Evolutionary conservation across 768 basidiomycete species (phyloP).

Genomic region (Trametes punicea): DNA sequence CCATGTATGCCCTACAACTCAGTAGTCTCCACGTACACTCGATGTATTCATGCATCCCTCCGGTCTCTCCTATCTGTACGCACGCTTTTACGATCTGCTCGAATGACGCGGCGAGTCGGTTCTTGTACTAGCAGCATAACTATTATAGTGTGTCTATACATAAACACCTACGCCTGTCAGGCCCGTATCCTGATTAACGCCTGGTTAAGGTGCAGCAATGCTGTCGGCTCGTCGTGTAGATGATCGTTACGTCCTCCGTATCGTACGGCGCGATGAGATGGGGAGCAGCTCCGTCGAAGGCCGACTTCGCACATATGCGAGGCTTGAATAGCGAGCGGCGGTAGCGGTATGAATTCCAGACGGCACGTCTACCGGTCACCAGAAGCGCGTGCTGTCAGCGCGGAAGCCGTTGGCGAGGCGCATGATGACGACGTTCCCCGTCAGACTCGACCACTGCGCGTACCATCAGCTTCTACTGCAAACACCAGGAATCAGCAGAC

Average conservation of each 20-base stretch:
- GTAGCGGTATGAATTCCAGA: not conserved
- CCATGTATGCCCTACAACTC: not conserved
- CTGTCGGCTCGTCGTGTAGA: too few relatives aligned
- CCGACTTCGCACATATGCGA: too few relatives aligned
- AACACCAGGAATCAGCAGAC: conserved; percentile 27
- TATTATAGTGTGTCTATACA: conserved; percentile 8
- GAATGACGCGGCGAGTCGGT: not conserved
- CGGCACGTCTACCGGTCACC: not conserved
- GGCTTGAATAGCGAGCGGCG: too few relatives aligned
- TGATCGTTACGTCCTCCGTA: too few relatives aligned
- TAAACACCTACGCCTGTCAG: not conserved
- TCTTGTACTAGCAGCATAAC: conserved; percentile 4
- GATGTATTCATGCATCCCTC: not conserved
- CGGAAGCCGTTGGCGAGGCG: conserved; percentile 36
- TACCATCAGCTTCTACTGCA: not conserved
- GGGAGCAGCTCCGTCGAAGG: too few relatives aligned
- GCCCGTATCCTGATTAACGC: not conserved
- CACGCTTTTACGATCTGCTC: not conserved
- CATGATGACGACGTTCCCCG: conserved; percentile 45
- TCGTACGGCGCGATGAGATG: too few relatives aligned
- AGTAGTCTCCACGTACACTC: too few relatives aligned
- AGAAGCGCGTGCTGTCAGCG: conserved; percentile 39
- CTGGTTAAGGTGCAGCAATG: too few relatives aligned
- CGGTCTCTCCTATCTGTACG: not conserved
- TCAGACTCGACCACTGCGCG: conserved; percentile 46